Evolutionary conservation across 1,284 basidiomycete species (phyloP).

Genomic region (Anthracocystis panici-leucophaei): DNA sequence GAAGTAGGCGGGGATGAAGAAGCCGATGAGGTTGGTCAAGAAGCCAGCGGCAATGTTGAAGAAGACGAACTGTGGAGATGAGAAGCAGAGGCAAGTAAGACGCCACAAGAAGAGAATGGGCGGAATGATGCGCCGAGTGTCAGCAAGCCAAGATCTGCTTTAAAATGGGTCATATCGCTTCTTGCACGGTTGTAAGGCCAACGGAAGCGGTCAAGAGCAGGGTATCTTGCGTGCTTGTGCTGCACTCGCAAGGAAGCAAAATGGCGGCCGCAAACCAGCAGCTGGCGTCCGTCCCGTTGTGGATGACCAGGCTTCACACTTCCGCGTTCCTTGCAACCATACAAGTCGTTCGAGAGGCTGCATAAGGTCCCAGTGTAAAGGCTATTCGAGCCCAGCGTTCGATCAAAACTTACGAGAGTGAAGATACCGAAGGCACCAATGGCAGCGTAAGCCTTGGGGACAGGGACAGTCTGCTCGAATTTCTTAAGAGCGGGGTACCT

Average conservation of each 20-base stretch:
- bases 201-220: too few species aligned
- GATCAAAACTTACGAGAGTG: conserved; percentile 58
- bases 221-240: neutral
- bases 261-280: neutral
- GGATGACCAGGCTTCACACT: neutral
- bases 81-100: neutral
- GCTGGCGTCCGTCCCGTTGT: neutral
- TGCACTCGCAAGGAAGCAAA: neutral
- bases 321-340: neutral
- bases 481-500: conserved; percentile 79
- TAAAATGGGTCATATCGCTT: neutral
- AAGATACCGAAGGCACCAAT: conserved; percentile 78
- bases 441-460: conserved; percentile 92
- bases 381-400: neutral
- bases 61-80: conserved; percentile 70
- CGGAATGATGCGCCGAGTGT: conserved; percentile 30
- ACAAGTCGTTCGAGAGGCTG: neutral
- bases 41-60: conserved; percentile 70
- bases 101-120: conserved; percentile 36
- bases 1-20: conserved; percentile 69
- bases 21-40: conserved; percentile 69
- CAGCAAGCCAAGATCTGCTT: neutral
- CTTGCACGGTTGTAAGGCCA: neutral
- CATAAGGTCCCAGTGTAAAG: neutral
- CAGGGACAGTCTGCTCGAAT: conserved; percentile 87